phyloP scores from a whole-genome alignment of 2,329 filamentous ascomycete genomes.

The Aspergillus awamori region DNA sequence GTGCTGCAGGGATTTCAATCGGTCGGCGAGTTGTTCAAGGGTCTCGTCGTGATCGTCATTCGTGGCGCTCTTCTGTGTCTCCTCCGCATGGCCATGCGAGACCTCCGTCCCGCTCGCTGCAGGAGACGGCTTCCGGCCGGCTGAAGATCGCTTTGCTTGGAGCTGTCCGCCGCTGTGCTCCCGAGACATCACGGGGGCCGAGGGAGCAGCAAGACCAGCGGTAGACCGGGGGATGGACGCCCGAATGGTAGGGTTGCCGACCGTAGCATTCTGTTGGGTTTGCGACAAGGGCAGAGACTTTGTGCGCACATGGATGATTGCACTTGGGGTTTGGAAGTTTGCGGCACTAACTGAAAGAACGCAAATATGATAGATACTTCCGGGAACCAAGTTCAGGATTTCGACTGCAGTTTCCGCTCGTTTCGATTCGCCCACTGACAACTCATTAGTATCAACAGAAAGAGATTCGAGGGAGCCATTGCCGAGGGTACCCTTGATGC shows the following conservation, averaged over 20 bases:
- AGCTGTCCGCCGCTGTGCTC: slow-evolving; percentile 64
- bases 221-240: slow-evolving; percentile 57
- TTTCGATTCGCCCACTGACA: slow-evolving; percentile 77
- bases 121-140: slow-evolving; percentile 76
- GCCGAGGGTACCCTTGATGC: slow-evolving; percentile 69
- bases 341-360: slow-evolving; percentile 89
- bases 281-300: slow-evolving; percentile 52
- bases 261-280: slow-evolving; percentile 38
- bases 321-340: slow-evolving; percentile 89
- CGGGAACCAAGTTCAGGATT: slow-evolving; percentile 82
- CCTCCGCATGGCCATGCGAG: slow-evolving; percentile 45
- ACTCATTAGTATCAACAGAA: slow-evolving; percentile 19
- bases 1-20: slow-evolving; percentile 75
- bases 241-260: slow-evolving; percentile 49
- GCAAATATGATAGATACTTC: slow-evolving; percentile 89
- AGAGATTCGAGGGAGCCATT: slow-evolving; percentile 5
- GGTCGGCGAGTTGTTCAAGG: slow-evolving; percentile 76
- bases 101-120: slow-evolving; percentile 56
- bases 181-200: slow-evolving; percentile 62
- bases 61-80: slow-evolving; percentile 36
- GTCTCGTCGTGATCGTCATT: slow-evolving; percentile 65
- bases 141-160: slow-evolving; percentile 64
- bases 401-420: slow-evolving; percentile 84
- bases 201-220: slow-evolving; percentile 62
- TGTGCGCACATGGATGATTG: slow-evolving; percentile 81